These are phyloP conservation scores for Linnemannia schmuckeri DNA, from an alignment of 192 early-diverging fungal species.

Conservation along the genomic window DNA sequence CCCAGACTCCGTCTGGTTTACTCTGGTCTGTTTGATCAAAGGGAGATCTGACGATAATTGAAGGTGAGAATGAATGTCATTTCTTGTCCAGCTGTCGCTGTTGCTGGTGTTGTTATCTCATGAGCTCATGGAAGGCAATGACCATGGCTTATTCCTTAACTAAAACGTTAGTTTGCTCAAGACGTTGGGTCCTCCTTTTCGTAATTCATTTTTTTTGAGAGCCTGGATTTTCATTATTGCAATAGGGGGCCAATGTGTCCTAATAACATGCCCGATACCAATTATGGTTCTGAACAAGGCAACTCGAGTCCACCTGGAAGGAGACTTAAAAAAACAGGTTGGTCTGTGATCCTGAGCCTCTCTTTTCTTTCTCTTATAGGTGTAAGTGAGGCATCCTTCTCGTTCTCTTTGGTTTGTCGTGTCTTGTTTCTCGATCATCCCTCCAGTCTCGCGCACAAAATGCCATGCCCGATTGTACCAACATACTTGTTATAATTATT, in stretches of 20 bases:
- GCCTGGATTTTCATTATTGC: background rate
- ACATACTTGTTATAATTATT: background rate
- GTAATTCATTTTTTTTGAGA: conserved; percentile 2
- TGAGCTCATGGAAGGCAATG: background rate
- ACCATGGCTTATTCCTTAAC: background rate
- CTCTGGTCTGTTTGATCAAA: background rate
- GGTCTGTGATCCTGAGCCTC: no score
- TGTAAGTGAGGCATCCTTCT: no score
- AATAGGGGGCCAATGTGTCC: background rate
- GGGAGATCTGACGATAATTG: background rate
- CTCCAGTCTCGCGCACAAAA: no score
- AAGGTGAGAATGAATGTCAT: background rate
- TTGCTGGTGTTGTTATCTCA: background rate
- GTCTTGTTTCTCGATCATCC: no score
- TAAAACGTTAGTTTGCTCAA: background rate
- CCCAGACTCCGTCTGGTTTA: background rate
- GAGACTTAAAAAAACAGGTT: background rate
- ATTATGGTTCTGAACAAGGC: background rate
- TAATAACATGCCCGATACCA: background rate
- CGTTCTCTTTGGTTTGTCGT: no score
- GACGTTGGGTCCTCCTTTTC: background rate
- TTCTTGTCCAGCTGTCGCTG: background rate
- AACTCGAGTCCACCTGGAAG: conserved; percentile 6
- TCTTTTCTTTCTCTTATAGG: no score
- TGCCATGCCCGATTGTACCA: no score